Conservation (phyloP, 192 early-diverging fungal species). For the Diversispora eburnea region DNA sequence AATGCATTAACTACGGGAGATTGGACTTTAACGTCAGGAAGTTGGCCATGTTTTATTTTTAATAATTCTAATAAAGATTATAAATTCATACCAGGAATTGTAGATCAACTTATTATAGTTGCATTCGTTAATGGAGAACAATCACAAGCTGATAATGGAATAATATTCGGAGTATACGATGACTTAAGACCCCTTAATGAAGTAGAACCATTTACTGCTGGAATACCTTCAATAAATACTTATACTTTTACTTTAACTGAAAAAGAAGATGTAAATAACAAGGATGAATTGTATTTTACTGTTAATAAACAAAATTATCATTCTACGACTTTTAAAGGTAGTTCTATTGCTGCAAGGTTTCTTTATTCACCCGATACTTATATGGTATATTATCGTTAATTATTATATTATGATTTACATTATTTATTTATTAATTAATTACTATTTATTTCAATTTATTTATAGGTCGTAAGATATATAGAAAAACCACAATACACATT, state of each 20-base stretch:
- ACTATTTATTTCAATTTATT: neutral
- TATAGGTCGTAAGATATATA: neutral
- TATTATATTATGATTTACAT: neutral
- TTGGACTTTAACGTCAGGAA: no score
- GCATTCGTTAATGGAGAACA: neutral
- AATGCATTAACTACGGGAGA: neutral
- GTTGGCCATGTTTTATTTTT: no score
- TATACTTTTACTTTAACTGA: neutral
- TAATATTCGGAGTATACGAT: neutral
- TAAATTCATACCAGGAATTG: no score
- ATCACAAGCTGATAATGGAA: neutral
- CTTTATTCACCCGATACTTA: neutral
- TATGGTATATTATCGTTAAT: neutral
- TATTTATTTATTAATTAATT: neutral
- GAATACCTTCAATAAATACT: neutral
- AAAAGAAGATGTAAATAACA: neutral
- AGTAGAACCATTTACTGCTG: neutral
- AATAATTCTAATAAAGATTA: no score
- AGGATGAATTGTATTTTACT: neutral
- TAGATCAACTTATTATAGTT: no score
- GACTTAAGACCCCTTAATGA: neutral
- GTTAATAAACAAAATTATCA: slow-evolving; percentile 2
- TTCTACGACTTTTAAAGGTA: no score
- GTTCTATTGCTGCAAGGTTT: neutral
- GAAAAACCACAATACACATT: neutral